Base-by-base conservation (phyloP, 306 rosid genomes). In the Cyamopsis tetragonoloba region DNA sequence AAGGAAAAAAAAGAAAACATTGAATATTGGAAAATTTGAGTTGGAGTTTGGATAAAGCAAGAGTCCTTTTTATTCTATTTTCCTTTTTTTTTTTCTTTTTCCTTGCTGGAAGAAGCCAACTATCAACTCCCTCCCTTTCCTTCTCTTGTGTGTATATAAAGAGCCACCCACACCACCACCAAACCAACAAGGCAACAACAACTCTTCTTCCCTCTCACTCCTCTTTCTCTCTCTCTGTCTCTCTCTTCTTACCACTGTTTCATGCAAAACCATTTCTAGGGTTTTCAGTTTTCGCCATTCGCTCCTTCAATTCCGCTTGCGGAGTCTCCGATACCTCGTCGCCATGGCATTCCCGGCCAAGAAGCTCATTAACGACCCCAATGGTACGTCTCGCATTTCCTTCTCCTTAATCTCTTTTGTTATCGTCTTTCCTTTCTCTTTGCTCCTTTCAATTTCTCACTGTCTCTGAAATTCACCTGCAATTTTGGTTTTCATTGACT, bases 351-450 rank as follows among this genome's bases (percentile, higher is more conserved):
- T 80, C 46, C 85, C 77, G 18, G 81, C 77, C 23, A 90, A 90
- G 92, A 93, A 88, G 90, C 86, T 93, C 80, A 90, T 90, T 87
- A 85, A 88, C 84, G 76, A 90, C 50, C 92, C 96, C 43, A 53
- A 75, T 27, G 89, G 97, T 93, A 54, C 30, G 61, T 46, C 20
- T 53, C 66, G 60, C 48, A 14, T 43, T 74, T 62, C 46, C 31
- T 7, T 49, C 68, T 66, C 63, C 32, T 39, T 34, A 4, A 31
- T 61, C 49, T 44, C 23, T 32, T n/a, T n/a, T n/a, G n/a, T n/a
- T n/a, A n/a, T n/a, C n/a, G n/a, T n/a, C n/a, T n/a, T n/a, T n/a
- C n/a, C 44, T 38, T 4, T 28, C 30, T 22, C 42, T 26, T 50
- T 46, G 12, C 5, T 56, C 44, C 9, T 5, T 57, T 64, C 54